Conservation (phyloP, 2,329 filamentous ascomycete species). For the Ophiostoma himal-ulmi region DNA sequence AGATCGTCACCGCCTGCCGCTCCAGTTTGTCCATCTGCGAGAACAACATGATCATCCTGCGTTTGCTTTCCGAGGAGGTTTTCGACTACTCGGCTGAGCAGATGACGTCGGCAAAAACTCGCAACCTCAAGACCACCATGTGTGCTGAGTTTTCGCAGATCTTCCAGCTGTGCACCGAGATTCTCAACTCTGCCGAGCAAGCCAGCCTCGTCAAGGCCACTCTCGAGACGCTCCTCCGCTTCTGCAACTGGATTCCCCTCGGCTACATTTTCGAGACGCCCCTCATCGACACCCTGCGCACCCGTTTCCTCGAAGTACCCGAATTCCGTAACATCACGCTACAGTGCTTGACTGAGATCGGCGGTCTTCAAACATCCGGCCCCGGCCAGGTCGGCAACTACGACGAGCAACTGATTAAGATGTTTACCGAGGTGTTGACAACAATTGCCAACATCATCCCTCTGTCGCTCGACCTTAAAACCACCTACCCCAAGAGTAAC, state of each 20-base stretch:
- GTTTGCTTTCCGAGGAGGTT: slow-evolving; percentile 92
- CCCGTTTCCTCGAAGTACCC: slow-evolving; percentile 83
- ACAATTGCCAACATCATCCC: slow-evolving; percentile 93
- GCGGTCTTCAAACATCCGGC: slow-evolving; percentile 77
- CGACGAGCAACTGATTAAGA: slow-evolving; percentile 91
- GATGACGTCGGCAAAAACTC: slow-evolving; percentile 97
- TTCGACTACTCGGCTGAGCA: slow-evolving; percentile 98
- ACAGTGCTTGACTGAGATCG: slow-evolving; percentile 96
- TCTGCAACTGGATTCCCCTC: slow-evolving; percentile 97
- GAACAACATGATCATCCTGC: slow-evolving; percentile 99
- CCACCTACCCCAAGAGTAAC: slow-evolving; percentile 86
- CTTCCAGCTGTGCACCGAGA: slow-evolving; percentile 94
- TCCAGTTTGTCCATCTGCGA: slow-evolving; percentile 96
- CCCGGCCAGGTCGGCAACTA: slow-evolving; percentile 65
- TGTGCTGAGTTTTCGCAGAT: slow-evolving; percentile 97
- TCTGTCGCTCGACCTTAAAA: slow-evolving; percentile 80
- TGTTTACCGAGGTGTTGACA: slow-evolving; percentile 96
- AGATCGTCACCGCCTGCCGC: slow-evolving; percentile 95
- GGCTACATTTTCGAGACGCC: slow-evolving; percentile 98
- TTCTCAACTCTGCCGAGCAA: slow-evolving; percentile 80
- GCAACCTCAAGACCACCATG: slow-evolving; percentile 97
- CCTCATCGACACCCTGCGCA: slow-evolving; percentile 89
- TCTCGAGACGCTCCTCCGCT: slow-evolving; percentile 87
- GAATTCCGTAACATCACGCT: slow-evolving; percentile 96
- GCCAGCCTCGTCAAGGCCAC: slow-evolving; percentile 91